Evolutionary conservation across 2,329 filamentous ascomycete species (phyloP).

Genomic region (Colletotrichum scovillei): DNA sequence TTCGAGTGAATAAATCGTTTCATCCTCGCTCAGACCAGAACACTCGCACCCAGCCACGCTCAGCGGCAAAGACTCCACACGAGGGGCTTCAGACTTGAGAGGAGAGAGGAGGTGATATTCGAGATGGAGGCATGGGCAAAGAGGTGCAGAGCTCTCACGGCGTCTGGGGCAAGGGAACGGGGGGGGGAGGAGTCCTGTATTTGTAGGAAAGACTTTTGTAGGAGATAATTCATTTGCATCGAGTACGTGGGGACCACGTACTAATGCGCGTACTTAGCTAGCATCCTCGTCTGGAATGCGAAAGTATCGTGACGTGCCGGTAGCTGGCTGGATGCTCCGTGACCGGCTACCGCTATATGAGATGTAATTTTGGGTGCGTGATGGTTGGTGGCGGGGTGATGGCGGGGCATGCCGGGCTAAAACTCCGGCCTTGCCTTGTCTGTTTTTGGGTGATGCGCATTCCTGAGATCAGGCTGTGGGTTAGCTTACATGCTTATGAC

Average conservation of each 20-base stretch:
- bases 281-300: slow-evolving; percentile 20
- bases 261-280: not conserved
- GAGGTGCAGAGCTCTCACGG: not conserved
- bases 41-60: not conserved
- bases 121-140: not conserved
- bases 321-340: not conserved
- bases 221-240: slow-evolving; percentile 31
- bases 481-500: not conserved
- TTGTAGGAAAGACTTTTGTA: slow-evolving; percentile 23
- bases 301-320: not conserved
- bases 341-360: not conserved
- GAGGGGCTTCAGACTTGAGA: not conserved
- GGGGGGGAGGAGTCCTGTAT: slow-evolving; percentile 20
- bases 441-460: not conserved
- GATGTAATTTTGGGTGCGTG: not conserved
- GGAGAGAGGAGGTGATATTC: not conserved
- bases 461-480: not conserved
- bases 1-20: not conserved
- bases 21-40: not conserved
- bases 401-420: too few species aligned
- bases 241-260: not conserved
- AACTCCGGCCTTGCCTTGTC: too few species aligned
- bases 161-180: not conserved
- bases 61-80: not conserved
- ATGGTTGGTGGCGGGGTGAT: too few species aligned